Evolutionary conservation across 208 protist genomes (phyloP).

Genomic region (Wallacemonas sp.): DNA sequence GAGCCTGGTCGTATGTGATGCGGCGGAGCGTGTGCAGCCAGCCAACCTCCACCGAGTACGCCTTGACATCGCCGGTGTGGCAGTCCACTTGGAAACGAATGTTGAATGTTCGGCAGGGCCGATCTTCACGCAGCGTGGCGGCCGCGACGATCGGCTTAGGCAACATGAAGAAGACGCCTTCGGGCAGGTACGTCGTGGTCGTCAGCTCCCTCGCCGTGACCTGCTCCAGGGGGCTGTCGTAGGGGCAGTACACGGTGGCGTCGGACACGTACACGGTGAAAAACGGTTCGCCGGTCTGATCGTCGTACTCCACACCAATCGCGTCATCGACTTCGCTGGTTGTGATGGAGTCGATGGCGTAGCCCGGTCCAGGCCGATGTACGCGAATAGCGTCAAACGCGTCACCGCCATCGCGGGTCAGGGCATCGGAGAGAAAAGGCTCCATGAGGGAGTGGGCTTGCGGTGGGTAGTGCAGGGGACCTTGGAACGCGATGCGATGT

Average conservation of each 20-base stretch:
- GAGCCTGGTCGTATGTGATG: slow-evolving; percentile 87
- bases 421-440: slow-evolving; percentile 33
- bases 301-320: slow-evolving; percentile 73
- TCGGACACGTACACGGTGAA: slow-evolving; percentile 90
- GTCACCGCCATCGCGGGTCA: slow-evolving; percentile 65
- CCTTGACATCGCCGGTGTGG: slow-evolving; percentile 60
- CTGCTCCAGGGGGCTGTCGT: slow-evolving; percentile 77
- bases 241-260: slow-evolving; percentile 86
- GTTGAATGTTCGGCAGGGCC: slow-evolving; percentile 85
- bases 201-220: slow-evolving; percentile 77
- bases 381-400: slow-evolving; percentile 68
- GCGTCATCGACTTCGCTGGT: slow-evolving; percentile 92
- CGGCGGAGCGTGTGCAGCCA: slow-evolving; percentile 78
- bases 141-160: slow-evolving; percentile 84
- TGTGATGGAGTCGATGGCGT: slow-evolving; percentile 87
- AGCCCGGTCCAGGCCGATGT: slow-evolving; percentile 42
- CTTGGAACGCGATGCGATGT: slow-evolving; percentile 56
- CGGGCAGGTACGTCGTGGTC: slow-evolving; percentile 89
- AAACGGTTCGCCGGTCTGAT: slow-evolving; percentile 49
- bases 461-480: slow-evolving; percentile 66
- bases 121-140: slow-evolving; percentile 82
- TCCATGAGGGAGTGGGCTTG: slow-evolving; percentile 61
- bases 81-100: slow-evolving; percentile 81
- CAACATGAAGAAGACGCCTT: slow-evolving; percentile 90
- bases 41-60: slow-evolving; percentile 73